Evolutionary conservation across 208 protist genomes (phyloP), one percentile per base, ranked within the genome.

Genomic region (Crithidia sp.): DNA sequence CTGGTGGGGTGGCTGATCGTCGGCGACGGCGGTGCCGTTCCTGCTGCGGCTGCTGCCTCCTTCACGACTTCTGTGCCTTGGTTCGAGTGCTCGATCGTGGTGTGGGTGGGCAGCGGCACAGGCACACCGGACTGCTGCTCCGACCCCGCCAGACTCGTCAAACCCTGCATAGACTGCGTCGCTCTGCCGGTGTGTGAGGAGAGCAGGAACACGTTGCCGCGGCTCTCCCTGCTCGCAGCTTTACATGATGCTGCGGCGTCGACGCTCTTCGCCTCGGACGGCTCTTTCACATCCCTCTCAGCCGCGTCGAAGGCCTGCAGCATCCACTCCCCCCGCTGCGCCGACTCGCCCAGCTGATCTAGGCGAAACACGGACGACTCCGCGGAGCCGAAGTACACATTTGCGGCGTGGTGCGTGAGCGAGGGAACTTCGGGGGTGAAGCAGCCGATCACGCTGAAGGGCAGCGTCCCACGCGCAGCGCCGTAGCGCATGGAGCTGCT

Each of bases 401-500:
- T 84, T 9, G 73, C 77, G 3, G 65, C 59, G 65, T 81, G 78
- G 36, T 45, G 77, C 13, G 61, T 59, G 40, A 85, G 50, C 14
- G 74, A 84, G 12, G 88, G 88, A 45, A 89, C 85, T 36, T 84
- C 72, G 0, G 85, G 83, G 6, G 85, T 87, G 67, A 89, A 90
- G 74, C 85, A 90, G 44, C 88, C 88, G n/a, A 93, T 60, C 7
- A 87, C 71, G 59, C 76, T 41, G 61, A 65, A 44, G 14, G 65
- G 64, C 50, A 57, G 28, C 37, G 62, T 45, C 13, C 49, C 37
- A 47, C 28, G 66, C 4, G 54, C 6, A 3, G 54, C 40, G 10
- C 66, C 54, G 54, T 61, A 71, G 28, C 54, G 66, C 53, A 49
- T 4, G 2, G 66, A 71, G 5, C 64, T 63, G 6, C 17, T 0